These are phyloP conservation scores for Lepidium africanum DNA, from an alignment of 345 rosid genomes.

Conservation along the genomic window DNA sequence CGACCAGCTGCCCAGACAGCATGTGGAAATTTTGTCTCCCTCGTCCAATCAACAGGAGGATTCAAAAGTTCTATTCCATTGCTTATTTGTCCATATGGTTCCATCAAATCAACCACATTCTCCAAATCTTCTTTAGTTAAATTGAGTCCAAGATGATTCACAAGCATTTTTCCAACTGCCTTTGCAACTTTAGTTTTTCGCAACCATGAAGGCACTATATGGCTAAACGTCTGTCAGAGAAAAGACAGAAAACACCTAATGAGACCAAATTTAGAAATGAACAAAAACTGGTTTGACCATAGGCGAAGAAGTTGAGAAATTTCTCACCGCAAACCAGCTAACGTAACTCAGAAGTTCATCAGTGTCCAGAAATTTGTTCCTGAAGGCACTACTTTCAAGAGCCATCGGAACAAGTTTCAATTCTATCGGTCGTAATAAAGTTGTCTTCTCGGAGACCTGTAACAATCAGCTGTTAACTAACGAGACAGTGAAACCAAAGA, in stretches of 20 bases:
- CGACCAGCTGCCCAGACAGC: slow-evolving; percentile 98
- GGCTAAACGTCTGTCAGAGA: slow-evolving; percentile 59
- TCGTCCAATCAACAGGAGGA: slow-evolving; percentile 90
- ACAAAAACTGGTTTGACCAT: background rate
- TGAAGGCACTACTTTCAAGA: slow-evolving; percentile 89
- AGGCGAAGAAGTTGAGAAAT: slow-evolving; percentile 2
- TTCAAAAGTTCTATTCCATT: slow-evolving; percentile 78
- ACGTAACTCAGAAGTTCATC: slow-evolving; percentile 89
- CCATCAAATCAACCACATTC: slow-evolving; percentile 94
- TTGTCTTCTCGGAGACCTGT: slow-evolving; percentile 92
- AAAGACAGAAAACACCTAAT: background rate
- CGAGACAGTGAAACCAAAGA: slow-evolving; percentile 10
- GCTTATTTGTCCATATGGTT: slow-evolving; percentile 93
- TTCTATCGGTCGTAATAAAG: slow-evolving; percentile 76
- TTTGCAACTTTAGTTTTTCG: slow-evolving; percentile 47
- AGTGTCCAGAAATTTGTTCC: slow-evolving; percentile 80
- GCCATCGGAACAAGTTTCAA: slow-evolving; percentile 89
- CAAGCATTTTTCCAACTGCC: slow-evolving; percentile 63
- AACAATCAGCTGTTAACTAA: slow-evolving; percentile 20
- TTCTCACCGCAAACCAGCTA: slow-evolving; percentile 89
- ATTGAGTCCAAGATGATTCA: slow-evolving; percentile 83
- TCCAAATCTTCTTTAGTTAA: slow-evolving; percentile 72
- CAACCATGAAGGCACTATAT: slow-evolving; percentile 62
- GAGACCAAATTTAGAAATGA: background rate
- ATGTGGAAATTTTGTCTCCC: slow-evolving; percentile 83